Percentiles rank a stretch among this genome's conserved stretches.
phyloP scores from a whole-genome alignment of 257 asterid genomes.

The Solanum tarapatanum region DNA sequence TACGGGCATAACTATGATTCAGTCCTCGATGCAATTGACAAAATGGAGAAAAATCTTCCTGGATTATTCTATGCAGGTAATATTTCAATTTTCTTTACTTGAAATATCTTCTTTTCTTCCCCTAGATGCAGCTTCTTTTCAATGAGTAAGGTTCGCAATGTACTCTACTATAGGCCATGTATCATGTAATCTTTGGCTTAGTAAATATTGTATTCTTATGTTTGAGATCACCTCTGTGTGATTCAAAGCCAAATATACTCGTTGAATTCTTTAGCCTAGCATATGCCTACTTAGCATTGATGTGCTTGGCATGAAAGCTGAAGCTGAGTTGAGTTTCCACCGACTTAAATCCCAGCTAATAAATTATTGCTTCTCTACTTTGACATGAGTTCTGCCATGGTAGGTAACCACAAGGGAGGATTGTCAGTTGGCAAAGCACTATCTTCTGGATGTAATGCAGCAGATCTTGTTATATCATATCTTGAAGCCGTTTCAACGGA shows the following conservation, averaged over 20 bases:
- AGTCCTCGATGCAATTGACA: slow-evolving; percentile 62
- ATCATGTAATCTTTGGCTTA: not conserved
- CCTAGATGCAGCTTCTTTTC: not conserved
- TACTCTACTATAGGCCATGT: not conserved
- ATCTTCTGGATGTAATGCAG: slow-evolving; percentile 76
- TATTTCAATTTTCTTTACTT: not conserved
- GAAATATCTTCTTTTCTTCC: not conserved
- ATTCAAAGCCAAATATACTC: not conserved
- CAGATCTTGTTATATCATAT: slow-evolving; percentile 79
- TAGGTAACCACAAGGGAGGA: slow-evolving; percentile 95
- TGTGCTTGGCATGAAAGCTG: not conserved
- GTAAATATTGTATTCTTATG: not conserved
- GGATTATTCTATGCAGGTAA: slow-evolving; percentile 88
- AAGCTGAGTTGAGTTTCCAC: not conserved
- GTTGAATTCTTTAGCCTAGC: not conserved
- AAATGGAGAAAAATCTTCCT: slow-evolving; percentile 72
- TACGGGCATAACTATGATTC: slow-evolving; percentile 58
- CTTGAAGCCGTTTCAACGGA: slow-evolving; percentile 30
- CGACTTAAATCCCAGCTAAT: not conserved
- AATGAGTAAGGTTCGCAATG: not conserved
- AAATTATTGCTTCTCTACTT: not conserved
- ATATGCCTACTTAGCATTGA: not conserved
- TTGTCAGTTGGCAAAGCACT: slow-evolving; percentile 89
- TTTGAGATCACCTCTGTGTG: not conserved
- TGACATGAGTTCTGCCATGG: slow-evolving; percentile 1